Evolutionary conservation across 1,284 basidiomycete genomes (phyloP).

Genomic region (Cutaneotrichosporon sp.): DNA sequence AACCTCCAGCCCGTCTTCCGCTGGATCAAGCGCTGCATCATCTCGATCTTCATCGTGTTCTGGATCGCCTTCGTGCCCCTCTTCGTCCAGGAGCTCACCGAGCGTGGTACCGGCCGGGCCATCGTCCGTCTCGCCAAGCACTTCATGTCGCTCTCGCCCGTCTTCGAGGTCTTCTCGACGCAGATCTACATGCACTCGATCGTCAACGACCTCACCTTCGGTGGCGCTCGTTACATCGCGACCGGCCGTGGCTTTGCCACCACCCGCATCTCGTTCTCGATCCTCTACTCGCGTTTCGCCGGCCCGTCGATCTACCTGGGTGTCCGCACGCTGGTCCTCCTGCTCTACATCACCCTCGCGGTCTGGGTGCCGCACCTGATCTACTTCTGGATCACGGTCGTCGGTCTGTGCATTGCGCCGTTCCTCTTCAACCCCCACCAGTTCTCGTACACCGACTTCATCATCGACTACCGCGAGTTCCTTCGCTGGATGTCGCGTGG

Average conservation of each 20-base stretch:
- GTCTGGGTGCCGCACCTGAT: conserved; percentile 87
- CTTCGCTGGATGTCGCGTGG: conserved; percentile 96
- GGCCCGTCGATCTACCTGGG: conserved; percentile 95
- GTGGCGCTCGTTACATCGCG: conserved; percentile 95
- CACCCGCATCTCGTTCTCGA: conserved; percentile 86
- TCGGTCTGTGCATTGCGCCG: conserved; percentile 84
- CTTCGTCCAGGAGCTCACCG: conserved; percentile 92
- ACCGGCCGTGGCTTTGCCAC: conserved; percentile 98
- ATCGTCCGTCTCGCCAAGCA: conserved; percentile 87
- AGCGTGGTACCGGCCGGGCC: conserved; percentile 85
- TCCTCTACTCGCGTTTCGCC: conserved; percentile 92
- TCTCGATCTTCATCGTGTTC: conserved; percentile 95
- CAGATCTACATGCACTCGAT: conserved; percentile 97
- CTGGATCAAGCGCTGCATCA: conserved; percentile 93
- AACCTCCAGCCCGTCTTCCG: conserved; percentile 83
- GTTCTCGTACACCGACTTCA: conserved; percentile 90
- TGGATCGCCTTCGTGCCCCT: conserved; percentile 90
- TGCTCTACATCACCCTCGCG: conserved; percentile 86
- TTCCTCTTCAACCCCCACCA: conserved; percentile 98
- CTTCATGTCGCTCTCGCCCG: conserved; percentile 86
- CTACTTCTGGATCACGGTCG: conserved; percentile 93
- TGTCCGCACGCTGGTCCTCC: conserved; percentile 82
- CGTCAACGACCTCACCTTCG: conserved; percentile 89
- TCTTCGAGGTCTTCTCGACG: conserved; percentile 94
- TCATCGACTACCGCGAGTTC: conserved; percentile 96